Base-by-base conservation (phyloP, 2,329 filamentous ascomycete genomes). In the Tolypocladium album region DNA sequence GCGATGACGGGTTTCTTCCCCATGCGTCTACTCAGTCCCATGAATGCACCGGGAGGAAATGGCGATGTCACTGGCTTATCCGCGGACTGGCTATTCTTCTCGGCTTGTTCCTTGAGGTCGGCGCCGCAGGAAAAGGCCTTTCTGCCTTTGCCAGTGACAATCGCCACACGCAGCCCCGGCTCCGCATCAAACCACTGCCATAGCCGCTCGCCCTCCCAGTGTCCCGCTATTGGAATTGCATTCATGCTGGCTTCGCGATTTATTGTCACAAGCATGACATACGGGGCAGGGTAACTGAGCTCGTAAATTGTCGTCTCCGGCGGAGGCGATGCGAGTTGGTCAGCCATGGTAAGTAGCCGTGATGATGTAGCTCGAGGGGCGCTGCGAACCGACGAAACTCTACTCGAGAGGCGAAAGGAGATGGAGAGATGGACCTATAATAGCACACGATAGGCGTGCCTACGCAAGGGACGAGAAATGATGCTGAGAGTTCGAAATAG, bases 1-100 rank as follows among this genome's bases (percentile, higher is more conserved):
- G 81, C 82, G 67, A 85, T 82, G 55, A 85, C 75, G 1, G 82
- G 82, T 69, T 85, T 85, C 73, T 83, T 85, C 0, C 85, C 84
- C 15, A 70, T 70, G 15, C 85, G 74, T 47, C 80, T 74, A 47
- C 79, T 82, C 17, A 88, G 67, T 0, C 82, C 84, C 59, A 62
- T 67, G 59, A 70, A 71, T 0, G 83, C 84, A 1, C 72, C 71
- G 1, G 73, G 59, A 1, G 80, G 79, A 62, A 58, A 64, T 4
- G 24, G 5, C 17, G 36, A 8, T 11, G 42, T 15, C n/a, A 45
- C 27, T 3, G 47, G 66, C 63, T 42, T 59, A 56, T 61, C 64
- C 63, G 42, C 56, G 58, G 64, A 59, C 63, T 67, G 62, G 56
- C 60, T 63, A 56, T 62, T 65, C 42, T 60, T 67, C 64, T 74